These are phyloP conservation scores for Rhododendron vialii DNA, from an alignment of 148 eudicot genomes.

Conservation along the genomic window DNA sequence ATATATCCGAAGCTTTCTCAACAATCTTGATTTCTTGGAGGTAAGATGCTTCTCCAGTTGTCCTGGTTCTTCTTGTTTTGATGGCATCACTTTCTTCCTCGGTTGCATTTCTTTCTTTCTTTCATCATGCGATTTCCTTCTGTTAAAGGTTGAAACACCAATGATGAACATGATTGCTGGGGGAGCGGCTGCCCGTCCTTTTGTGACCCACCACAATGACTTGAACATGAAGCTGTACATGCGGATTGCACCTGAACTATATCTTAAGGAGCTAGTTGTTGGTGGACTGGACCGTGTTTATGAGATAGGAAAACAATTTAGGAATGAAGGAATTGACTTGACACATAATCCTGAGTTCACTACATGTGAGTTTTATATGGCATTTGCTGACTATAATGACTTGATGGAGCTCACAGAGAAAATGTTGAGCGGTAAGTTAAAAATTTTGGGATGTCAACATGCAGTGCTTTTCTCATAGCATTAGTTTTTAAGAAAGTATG, in stretches of 20 bases:
- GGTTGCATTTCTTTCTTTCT: not conserved
- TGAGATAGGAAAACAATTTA: conserved; percentile 94
- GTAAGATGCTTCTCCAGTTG: conserved; percentile 26
- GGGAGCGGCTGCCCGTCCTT: conserved; percentile 98
- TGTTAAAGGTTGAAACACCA: conserved; percentile 80
- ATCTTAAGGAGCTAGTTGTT: conserved; percentile 88
- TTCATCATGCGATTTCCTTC: not conserved
- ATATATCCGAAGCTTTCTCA: conserved; percentile 72
- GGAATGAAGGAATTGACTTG: conserved; percentile 95
- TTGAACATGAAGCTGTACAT: conserved; percentile 82
- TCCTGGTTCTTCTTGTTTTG: not conserved
- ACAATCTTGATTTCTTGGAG: conserved; percentile 73
- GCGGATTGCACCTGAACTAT: conserved; percentile 96
- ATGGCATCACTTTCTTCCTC: not conserved
- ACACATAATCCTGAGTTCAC: conserved; percentile 99
- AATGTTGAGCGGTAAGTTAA: conserved; percentile 74
- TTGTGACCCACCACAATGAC: conserved; percentile 93
- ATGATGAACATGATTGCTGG: conserved; percentile 99
- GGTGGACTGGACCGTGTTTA: conserved; percentile 95
- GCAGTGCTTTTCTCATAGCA: not conserved
- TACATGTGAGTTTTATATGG: conserved; percentile 96
- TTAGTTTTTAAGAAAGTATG: not conserved
- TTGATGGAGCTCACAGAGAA: conserved; percentile 83
- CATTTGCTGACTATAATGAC: conserved; percentile 95
- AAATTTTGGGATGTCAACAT: not conserved